These are phyloP conservation scores for Starmerella bombicola DNA, from an alignment of 805 yeast species.

Conservation along the genomic window DNA sequence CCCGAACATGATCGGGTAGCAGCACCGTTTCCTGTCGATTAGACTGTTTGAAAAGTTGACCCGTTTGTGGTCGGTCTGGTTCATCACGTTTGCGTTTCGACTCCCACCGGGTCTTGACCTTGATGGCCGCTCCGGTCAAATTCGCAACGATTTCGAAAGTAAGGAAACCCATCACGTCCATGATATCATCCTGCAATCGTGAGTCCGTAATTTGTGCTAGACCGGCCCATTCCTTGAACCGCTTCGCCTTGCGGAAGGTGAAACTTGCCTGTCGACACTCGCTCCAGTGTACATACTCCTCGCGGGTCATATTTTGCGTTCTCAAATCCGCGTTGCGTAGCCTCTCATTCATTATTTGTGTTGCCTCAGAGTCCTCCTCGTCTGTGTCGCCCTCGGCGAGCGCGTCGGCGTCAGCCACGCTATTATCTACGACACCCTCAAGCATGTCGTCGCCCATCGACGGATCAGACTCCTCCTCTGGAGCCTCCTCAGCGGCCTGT, in stretches of 20 bases:
- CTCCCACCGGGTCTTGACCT: slow-evolving; percentile 45
- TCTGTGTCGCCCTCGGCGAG: slow-evolving; percentile 38
- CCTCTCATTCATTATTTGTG: slow-evolving; percentile 82
- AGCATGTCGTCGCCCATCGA: slow-evolving; percentile 1
- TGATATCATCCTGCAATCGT: slow-evolving; percentile 89
- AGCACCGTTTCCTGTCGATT: slow-evolving; percentile 22
- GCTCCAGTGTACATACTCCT: slow-evolving; percentile 97
- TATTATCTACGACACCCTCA: slow-evolving; percentile 32
- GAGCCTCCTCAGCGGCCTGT: slow-evolving; percentile 1
- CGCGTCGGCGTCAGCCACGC: slow-evolving; percentile 52
- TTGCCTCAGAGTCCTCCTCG: slow-evolving; percentile 64
- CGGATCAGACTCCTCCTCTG: not conserved
- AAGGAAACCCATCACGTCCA: slow-evolving; percentile 86
- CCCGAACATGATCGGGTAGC: slow-evolving; percentile 21
- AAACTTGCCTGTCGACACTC: slow-evolving; percentile 97
- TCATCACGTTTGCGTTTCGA: slow-evolving; percentile 29
- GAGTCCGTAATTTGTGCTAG: slow-evolving; percentile 71
- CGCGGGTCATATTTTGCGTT: slow-evolving; percentile 85
- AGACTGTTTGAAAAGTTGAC: slow-evolving; percentile 18
- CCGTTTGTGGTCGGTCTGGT: slow-evolving; percentile 10
- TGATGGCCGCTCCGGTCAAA: slow-evolving; percentile 80
- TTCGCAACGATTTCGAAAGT: slow-evolving; percentile 96
- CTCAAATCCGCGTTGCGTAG: slow-evolving; percentile 89
- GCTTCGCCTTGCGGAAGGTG: slow-evolving; percentile 84
- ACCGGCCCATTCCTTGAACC: slow-evolving; percentile 95